These are phyloP conservation scores for Pseudogymnoascus sp. DNA, from an alignment of 2,329 filamentous ascomycete genomes.

Conservation along the genomic window DNA sequence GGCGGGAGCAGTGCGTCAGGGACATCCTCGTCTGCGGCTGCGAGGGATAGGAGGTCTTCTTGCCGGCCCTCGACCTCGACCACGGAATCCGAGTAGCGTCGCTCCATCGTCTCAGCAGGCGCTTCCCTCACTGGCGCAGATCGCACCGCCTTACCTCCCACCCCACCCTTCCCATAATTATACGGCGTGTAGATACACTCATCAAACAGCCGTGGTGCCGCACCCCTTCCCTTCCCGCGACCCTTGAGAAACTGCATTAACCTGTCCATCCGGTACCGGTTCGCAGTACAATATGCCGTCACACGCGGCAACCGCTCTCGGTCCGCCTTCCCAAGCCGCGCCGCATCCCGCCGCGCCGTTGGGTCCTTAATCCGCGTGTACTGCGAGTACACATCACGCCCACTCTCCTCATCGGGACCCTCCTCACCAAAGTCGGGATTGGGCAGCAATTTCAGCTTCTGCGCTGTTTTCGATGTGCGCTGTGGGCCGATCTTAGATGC, in stretches of 20 bases:
- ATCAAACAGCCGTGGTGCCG: constrained; percentile 87
- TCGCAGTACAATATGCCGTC: constrained; percentile 93
- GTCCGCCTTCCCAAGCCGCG: constrained; percentile 87
- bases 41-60: constrained; percentile 58
- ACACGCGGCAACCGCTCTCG: constrained; percentile 80
- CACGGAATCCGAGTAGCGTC: constrained; percentile 70
- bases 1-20: constrained; percentile 12
- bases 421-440: constrained; percentile 79
- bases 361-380: constrained; percentile 98
- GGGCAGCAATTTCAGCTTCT: constrained; percentile 95
- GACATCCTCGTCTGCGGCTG: constrained; percentile 26
- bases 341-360: constrained; percentile 84
- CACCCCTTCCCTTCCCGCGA: constrained; percentile 65
- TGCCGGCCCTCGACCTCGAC: constrained; percentile 57
- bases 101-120: constrained; percentile 44
- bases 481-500: constrained; percentile 81
- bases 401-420: constrained; percentile 76
- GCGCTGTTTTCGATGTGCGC: constrained; percentile 86
- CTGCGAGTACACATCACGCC: constrained; percentile 92
- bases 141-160: background rate
- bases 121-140: constrained; percentile 26
- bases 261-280: constrained; percentile 82
- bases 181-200: constrained; percentile 98
- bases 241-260: constrained; percentile 89
- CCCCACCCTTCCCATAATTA: constrained; percentile 50